Evolutionary conservation across 1,139 yeast species (phyloP), one percentile per base, ranked within the genome.

Genomic region (Lodderomyces oxycetoniae): DNA sequence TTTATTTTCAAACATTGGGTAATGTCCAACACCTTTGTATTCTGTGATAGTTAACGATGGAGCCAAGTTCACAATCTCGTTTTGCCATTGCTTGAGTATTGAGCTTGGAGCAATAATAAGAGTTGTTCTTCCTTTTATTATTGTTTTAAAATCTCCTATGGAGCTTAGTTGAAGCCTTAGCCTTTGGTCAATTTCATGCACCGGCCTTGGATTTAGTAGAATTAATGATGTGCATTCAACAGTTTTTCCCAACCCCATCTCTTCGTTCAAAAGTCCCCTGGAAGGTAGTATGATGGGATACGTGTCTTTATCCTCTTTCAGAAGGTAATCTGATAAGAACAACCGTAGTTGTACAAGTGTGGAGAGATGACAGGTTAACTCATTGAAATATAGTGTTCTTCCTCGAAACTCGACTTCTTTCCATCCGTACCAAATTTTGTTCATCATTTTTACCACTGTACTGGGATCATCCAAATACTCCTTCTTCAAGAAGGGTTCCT

Each of bases 211-310:
- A 52, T 89, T 82, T 36, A 79, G 50, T 3, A 79, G 52, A 0
- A 81, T 59, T 23, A 88, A 58, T 0, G 95, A 67, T 2, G 87
- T 66, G 5, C 87, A 64, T 53, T 91, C 98, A 2, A 91, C 79
- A 0, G 97, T 89, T 52, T 91, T 91, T 0, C 98, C 98, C 4
- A 91, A 67, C 0, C 98, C 97, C 98, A 91, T 91, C 56, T 91
- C 97, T 52, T 89, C 97, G 1, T 93, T 83, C 26, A 89, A 55
- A 6, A 89, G 59, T 0, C 91, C 95, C 38, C 69, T 71, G 0
- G 87, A 89, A 2, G 71, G 72, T 5, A 61, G 35, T 4, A 34
- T 25, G 10, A 21, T 35, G 9, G 47, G 45, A 3, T 43, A 49
- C 23, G 30, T 42, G 4, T 26, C 28, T 21, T 39, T 43, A 10